Base-by-base conservation (phyloP, 768 basidiomycete genomes). In the Naganishia antarctica region DNA sequence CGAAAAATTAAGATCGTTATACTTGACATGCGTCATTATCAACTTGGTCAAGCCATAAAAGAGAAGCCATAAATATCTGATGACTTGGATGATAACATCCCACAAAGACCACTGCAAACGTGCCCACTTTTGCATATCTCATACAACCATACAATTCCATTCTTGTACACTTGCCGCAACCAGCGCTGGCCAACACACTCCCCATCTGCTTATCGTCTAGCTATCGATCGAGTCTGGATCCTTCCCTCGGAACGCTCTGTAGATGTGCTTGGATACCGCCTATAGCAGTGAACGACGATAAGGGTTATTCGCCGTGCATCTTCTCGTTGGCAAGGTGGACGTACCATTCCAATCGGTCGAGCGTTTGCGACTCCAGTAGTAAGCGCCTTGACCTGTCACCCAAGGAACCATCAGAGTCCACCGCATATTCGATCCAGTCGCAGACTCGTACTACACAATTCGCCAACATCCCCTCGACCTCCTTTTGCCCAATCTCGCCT, bases 401-500 rank as follows among this genome's bases (percentile, higher is more conserved):
- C 29, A 26, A 31, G 25, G 1, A 34, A 7, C 21, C 13, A 12
- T 28, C 23, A 31, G n/a, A 18, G 25, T 29, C 8, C 26, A 26
- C 26, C 58, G 25, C 3, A 11, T 15, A 4, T n/a, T 23, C 23
- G 23, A 29, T 8, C 18, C 40, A 58, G 21, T 1, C 9, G 21
- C 6, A 32, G 53, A 32, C 31, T 65, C 76, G 23, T 63, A 78
- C 75, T 60, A 70, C 65, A 44, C 74, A 74, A 59, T 71, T 68
- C 47, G 66, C 57, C 46, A 78, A 60, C 68, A 78, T 50, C 34
- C n/a, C 13, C 32, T 60, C 45, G 11, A 47, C 61, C 2, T 58
- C 51, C 23, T 41, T 43, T 12, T 65, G 26, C 31, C 28, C 32
- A 28, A 37, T 50, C 41, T 72, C 69, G 1, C 48, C 73, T 15